Evolutionary conservation across 352 stramenopile species (phyloP).

Genomic region (Pythium grandisporangium): DNA sequence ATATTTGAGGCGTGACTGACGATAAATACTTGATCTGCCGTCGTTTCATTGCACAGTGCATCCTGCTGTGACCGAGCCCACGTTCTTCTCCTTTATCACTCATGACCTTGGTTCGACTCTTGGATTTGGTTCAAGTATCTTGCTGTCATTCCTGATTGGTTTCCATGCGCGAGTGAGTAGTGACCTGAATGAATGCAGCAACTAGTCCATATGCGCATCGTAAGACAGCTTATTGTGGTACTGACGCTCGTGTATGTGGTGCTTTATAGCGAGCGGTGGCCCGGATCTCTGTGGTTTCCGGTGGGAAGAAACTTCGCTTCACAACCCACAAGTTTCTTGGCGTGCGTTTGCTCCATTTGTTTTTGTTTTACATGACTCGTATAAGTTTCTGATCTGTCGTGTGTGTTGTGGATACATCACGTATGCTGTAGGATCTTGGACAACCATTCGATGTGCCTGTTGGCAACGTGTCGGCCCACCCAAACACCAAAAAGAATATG

Average conservation of each 20-base stretch:
- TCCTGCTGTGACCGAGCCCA: constrained; percentile 53
- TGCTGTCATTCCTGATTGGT: constrained; percentile 68
- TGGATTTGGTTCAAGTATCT: constrained; percentile 75
- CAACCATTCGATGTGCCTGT: constrained; percentile 60
- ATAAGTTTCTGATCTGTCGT: no score
- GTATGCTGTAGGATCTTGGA: constrained; percentile 53
- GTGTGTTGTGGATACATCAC: no score
- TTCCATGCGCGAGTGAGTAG: constrained; percentile 66
- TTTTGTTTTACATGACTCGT: no score
- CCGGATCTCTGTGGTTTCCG: constrained; percentile 66
- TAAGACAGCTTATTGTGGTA: no score
- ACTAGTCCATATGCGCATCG: no score
- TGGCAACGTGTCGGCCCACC: constrained; percentile 58
- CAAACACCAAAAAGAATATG: constrained; percentile 82
- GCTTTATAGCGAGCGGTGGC: constrained; percentile 49
- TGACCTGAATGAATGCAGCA: neutral
- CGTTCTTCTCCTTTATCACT: constrained; percentile 71
- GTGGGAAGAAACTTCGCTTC: constrained; percentile 74
- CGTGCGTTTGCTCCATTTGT: constrained; percentile 29
- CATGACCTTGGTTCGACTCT: constrained; percentile 71
- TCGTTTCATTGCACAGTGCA: constrained; percentile 17
- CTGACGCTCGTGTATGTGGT: no score
- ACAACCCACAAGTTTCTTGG: constrained; percentile 86
- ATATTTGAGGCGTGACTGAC: neutral
- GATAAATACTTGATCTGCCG: no score